Percentiles rank a stretch among this genome's conserved stretches.
phyloP scores from a whole-genome alignment of 2,329 filamentous ascomycete genomes.

The Phialophora verrucosa region DNA sequence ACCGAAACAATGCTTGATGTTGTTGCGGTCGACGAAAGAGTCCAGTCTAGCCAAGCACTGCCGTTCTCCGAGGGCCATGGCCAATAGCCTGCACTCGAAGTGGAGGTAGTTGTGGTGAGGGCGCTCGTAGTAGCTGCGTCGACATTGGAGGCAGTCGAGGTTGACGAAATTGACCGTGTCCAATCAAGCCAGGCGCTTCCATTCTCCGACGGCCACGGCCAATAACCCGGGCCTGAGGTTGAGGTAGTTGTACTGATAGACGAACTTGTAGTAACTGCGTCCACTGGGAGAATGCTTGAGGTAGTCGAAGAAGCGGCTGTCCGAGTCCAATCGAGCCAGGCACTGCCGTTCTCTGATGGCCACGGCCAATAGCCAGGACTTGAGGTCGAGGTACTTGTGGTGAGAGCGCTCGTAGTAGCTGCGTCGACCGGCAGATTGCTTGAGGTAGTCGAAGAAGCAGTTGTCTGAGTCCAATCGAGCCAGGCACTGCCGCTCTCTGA shows the following conservation, averaged over 20 bases:
- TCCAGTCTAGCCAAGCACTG: slow-evolving; percentile 13
- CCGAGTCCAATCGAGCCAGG: slow-evolving; percentile 9
- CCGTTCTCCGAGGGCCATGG: slow-evolving; percentile 9
- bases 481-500: slow-evolving; percentile 13
- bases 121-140: background rate
- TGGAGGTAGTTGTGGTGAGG: background rate
- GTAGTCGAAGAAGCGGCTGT: background rate
- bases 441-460: background rate
- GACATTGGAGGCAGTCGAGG: background rate
- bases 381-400: background rate
- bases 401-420: background rate
- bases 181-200: slow-evolving; percentile 11
- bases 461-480: slow-evolving; percentile 8
- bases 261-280: slow-evolving; percentile 1
- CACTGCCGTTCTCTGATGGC: slow-evolving; percentile 9
- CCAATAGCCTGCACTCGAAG: background rate
- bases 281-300: background rate
- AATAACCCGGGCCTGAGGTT: background rate
- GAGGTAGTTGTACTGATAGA: background rate
- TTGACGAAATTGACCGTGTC: background rate
- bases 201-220: slow-evolving; percentile 9
- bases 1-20: background rate
- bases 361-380: background rate
- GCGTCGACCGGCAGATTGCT: background rate
- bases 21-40: background rate